A percentile compares a stretch with the other conserved stretches of the same genome.
Evolutionary conservation across 208 protist genomes (phyloP).

Genomic region (Novymonas esmeraldas): DNA sequence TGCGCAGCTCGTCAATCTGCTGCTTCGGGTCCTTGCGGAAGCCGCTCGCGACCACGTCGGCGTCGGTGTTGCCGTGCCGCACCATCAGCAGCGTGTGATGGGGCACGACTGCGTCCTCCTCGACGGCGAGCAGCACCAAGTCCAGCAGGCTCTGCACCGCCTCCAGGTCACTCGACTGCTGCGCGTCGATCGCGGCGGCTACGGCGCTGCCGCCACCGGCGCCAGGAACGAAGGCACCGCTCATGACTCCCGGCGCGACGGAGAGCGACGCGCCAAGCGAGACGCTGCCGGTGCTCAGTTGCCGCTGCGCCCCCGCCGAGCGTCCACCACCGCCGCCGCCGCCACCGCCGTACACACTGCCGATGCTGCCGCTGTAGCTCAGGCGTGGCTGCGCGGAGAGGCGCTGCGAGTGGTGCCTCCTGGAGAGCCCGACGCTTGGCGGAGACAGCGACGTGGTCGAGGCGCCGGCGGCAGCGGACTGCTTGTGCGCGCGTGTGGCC

Average conservation of each 20-base stretch:
- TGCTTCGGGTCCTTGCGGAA: constrained; percentile 39
- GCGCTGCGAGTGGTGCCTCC: constrained; percentile 6
- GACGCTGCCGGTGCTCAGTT: neutral
- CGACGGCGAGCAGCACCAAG: constrained; percentile 81
- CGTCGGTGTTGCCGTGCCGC: constrained; percentile 15
- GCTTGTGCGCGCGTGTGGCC: constrained; percentile 2
- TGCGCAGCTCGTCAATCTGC: constrained; percentile 38
- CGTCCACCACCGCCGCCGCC: neutral
- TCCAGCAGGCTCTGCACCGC: constrained; percentile 85
- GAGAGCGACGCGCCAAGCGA: constrained; percentile 2
- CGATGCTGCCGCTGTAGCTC: constrained; percentile 9
- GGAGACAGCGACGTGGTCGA: constrained; percentile 5
- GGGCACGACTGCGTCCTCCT: constrained; percentile 61
- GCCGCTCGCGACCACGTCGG: constrained; percentile 21
- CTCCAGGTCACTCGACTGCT: constrained; percentile 37
- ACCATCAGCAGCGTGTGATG: constrained; percentile 32
- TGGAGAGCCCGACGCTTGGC: neutral
- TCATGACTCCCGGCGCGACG: neutral
- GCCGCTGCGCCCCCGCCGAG: neutral
- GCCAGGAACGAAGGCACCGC: too few species aligned
- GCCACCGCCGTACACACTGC: constrained; percentile 9
- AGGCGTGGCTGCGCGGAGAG: neutral
- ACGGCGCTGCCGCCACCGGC: neutral
- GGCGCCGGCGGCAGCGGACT: neutral
- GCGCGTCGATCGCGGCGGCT: constrained; percentile 8